Conservation (phyloP, 192 early-diverging fungal genomes). For the Geranomyces variabilis region DNA sequence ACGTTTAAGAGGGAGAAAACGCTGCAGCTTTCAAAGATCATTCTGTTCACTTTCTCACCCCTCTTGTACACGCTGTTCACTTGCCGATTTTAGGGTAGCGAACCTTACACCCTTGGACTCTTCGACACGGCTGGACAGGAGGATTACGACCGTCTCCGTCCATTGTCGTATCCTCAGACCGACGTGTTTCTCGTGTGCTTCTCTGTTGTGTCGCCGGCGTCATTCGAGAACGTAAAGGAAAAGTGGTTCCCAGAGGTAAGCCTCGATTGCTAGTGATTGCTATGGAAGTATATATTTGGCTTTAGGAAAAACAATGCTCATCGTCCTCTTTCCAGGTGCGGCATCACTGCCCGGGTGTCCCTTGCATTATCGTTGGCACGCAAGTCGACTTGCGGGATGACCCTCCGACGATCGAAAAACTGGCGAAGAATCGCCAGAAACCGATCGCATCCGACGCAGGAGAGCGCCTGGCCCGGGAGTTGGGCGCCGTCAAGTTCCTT, state of each 20-base stretch:
- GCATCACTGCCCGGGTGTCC: slow-evolving; percentile 94
- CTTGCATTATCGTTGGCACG: slow-evolving; percentile 93
- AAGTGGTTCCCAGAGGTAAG: slow-evolving; percentile 95
- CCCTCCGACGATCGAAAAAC: slow-evolving; percentile 73
- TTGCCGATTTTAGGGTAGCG: slow-evolving; percentile 63
- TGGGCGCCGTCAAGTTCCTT: slow-evolving; percentile 89
- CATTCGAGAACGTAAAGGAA: slow-evolving; percentile 94
- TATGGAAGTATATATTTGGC: background rate
- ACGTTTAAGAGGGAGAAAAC: slow-evolving; percentile 17
- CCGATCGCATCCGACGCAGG: slow-evolving; percentile 80
- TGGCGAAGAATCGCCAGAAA: slow-evolving; percentile 79
- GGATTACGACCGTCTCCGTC: slow-evolving; percentile 92
- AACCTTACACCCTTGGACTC: slow-evolving; percentile 92
- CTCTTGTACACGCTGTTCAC: background rate
- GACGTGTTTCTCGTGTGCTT: slow-evolving; percentile 96
- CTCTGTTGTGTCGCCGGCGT: slow-evolving; percentile 86
- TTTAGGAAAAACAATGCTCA: background rate
- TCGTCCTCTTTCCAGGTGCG: slow-evolving; percentile 52
- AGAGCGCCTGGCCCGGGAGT: slow-evolving; percentile 78
- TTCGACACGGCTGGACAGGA: slow-evolving; percentile 98
- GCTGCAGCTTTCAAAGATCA: background rate
- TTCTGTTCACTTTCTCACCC: background rate
- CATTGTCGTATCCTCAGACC: slow-evolving; percentile 92
- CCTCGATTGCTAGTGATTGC: background rate
- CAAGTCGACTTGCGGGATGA: slow-evolving; percentile 91